These are phyloP conservation scores for Schwanniomyces vanrijiae DNA, from an alignment of 805 yeast genomes.

Conservation along the genomic window DNA sequence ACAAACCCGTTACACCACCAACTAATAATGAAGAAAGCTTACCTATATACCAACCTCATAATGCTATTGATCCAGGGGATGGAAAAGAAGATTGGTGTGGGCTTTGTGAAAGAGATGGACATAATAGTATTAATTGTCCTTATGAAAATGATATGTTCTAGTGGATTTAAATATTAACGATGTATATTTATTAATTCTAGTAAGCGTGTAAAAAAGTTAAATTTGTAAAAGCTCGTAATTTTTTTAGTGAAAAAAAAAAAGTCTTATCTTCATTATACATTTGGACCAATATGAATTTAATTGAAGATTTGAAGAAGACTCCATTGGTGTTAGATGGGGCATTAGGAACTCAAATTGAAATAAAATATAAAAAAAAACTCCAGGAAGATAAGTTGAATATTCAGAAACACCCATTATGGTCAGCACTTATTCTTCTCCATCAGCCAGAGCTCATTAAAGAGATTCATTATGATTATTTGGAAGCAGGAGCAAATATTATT, in stretches of 20 bases:
- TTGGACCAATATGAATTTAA: background rate
- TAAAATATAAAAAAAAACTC: slow-evolving; percentile 30
- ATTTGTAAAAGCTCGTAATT: background rate
- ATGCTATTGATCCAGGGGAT: slow-evolving; percentile 59
- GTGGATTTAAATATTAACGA: background rate
- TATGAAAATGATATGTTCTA: slow-evolving; percentile 63
- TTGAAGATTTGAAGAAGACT: background rate
- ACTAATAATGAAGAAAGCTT: slow-evolving; percentile 18
- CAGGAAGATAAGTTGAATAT: slow-evolving; percentile 9
- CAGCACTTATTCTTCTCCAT: slow-evolving; percentile 50
- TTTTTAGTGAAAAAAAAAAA: background rate
- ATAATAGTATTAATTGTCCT: slow-evolving; percentile 84
- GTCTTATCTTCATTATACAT: too few species aligned
- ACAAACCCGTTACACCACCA: background rate
- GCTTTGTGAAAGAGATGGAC: slow-evolving; percentile 88
- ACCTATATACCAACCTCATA: slow-evolving; percentile 52
- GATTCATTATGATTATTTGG: slow-evolving; percentile 52
- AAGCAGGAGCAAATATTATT: slow-evolving; percentile 54
- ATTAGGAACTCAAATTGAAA: slow-evolving; percentile 62
- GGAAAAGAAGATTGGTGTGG: slow-evolving; percentile 90
- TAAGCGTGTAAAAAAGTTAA: background rate
- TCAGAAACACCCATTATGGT: slow-evolving; percentile 55
- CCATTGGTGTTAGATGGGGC: slow-evolving; percentile 54
- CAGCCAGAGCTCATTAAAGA: slow-evolving; percentile 43
- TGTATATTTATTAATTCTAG: background rate